Base-by-base conservation (phyloP, 1,284 basidiomycete genomes). In the Apiotrichum domesticum region DNA sequence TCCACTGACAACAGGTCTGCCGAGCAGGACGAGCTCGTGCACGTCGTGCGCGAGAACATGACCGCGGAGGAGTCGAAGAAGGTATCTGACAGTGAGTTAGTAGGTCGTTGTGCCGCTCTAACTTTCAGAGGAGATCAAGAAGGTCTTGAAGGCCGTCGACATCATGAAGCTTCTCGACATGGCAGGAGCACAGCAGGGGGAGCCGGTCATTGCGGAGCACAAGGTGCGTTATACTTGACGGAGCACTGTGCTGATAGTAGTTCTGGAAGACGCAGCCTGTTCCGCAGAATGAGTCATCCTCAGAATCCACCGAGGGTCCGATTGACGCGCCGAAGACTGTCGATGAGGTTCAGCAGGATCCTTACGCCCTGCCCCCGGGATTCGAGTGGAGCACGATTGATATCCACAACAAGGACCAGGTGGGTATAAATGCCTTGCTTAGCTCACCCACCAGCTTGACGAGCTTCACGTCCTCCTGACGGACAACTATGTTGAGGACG, bases 231-330 rank as follows among this genome's bases (percentile, higher is more conserved):
- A 14, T n/a, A 14, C 15, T 9, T 1, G 46, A 29, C 6, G 34
- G 9, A 4, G 3, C 9, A 33, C 3, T 0, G 3, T 9, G 42
- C 60, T 62, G 46, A 52, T 49, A 1, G 1, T 57, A 93, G 90
- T 97, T 97, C 78, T 97, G 93, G 93, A 84, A 81, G 45, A 96
- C 93, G 4, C 93, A 97, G 76, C 96, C 96, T 3, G 96, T 99
- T 7, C 87, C 89, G 46, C 91, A 96, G 43, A 54, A 48, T 35
- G 11, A n/a, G 10, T 44, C 48, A 43, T 82, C 79, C 39, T 79
- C 81, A 29, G 29, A 29, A 29, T 63, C 81, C 21, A 84, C 84
- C 53, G 93, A 97, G 74, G 95, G 96, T 1, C 87, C 84, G 51
- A 96, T 99, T 59, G 92, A 98, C 66, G 83, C 87, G 13, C 85